Conservation (phyloP, 768 basidiomycete species). For the Ramaria sp. region DNA sequence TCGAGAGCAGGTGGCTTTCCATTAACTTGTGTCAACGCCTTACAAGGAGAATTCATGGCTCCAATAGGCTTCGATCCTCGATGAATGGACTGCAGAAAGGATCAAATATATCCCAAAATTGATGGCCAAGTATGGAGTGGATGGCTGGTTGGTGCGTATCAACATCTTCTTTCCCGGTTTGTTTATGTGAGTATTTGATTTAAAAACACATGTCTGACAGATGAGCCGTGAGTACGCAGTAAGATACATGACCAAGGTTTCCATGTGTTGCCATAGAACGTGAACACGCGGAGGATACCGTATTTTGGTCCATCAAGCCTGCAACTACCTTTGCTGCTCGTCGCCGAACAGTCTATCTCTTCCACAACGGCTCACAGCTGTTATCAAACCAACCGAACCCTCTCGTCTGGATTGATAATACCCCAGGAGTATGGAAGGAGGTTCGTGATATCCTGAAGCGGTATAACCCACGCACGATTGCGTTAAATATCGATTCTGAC, state of each 20-base stretch:
- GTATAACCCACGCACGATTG: constrained; percentile 31
- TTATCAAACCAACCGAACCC: constrained; percentile 30
- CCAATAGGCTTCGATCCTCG: constrained; percentile 25
- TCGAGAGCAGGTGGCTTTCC: constrained; percentile 22
- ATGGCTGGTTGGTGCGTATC: constrained; percentile 31
- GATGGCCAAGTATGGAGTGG: constrained; percentile 31
- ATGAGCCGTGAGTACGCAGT: background rate
- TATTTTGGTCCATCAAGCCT: constrained; percentile 41
- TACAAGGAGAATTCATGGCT: background rate
- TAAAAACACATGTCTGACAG: background rate
- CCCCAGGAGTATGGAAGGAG: constrained; percentile 36
- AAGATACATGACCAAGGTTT: too few relatives aligned
- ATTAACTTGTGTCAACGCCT: background rate
- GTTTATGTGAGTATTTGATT: background rate
- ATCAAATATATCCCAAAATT: constrained; percentile 31
- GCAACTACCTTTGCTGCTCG: constrained; percentile 38
- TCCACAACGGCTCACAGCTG: constrained; percentile 30
- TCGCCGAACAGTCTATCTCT: constrained; percentile 37
- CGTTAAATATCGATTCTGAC: constrained; percentile 35
- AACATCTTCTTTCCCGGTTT: background rate
- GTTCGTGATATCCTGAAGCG: constrained; percentile 26
- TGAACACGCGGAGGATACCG: constrained; percentile 45
- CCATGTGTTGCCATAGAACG: constrained; percentile 19
- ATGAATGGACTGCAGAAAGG: constrained; percentile 31
- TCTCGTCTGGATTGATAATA: constrained; percentile 39